Conservation (phyloP, 2,329 filamentous ascomycete species). For the Bimuria novae-zelandiae region DNA sequence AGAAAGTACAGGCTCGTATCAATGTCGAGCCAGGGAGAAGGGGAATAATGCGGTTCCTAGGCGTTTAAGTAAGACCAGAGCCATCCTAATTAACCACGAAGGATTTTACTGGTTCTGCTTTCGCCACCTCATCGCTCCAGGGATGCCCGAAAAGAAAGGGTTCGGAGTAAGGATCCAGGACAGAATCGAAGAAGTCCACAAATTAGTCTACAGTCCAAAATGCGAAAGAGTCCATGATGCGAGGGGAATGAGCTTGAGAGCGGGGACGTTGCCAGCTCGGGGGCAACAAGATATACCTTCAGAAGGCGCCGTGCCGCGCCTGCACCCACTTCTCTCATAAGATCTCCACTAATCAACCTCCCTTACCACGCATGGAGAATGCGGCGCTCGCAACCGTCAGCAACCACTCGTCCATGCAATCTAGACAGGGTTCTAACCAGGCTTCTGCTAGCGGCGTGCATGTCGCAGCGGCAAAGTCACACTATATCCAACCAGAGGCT, state of each 20-base stretch:
- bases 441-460: too few relatives aligned
- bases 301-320: too few relatives aligned
- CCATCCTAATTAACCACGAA: too few relatives aligned
- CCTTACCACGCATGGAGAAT: background rate
- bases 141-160: background rate
- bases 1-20: background rate
- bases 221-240: background rate
- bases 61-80: too few relatives aligned
- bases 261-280: background rate
- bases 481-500: background rate
- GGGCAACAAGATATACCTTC: too few relatives aligned
- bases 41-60: background rate
- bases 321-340: background rate
- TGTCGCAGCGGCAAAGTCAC: background rate
- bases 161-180: background rate
- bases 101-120: slow-evolving; percentile 1
- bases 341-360: background rate
- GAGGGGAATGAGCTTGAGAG: background rate
- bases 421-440: background rate
- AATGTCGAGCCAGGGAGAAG: background rate
- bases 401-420: background rate
- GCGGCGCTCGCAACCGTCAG: background rate
- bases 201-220: background rate
- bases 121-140: background rate
- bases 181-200: background rate